phyloP scores from a whole-genome alignment of 345 rosid genomes.

The Xanthoceras sorbifolium region DNA sequence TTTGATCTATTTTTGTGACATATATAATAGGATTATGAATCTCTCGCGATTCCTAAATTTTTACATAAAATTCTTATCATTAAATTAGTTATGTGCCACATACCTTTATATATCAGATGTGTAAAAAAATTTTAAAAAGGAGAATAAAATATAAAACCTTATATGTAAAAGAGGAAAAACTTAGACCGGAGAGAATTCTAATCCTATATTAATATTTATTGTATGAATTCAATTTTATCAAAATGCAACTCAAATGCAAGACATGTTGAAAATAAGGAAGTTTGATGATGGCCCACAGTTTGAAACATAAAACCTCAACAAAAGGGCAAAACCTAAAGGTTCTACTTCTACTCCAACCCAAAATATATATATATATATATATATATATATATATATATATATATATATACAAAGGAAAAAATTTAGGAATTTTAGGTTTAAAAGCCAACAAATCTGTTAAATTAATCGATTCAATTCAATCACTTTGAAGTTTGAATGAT shows the following conservation, averaged over 20 bases:
- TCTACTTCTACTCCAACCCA: not conserved
- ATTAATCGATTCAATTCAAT: not conserved
- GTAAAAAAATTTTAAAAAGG: too few species aligned
- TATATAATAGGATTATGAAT: not conserved
- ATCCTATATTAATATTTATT: too few species aligned
- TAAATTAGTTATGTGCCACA: too few species aligned
- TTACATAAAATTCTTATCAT: too few species aligned
- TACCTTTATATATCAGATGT: too few species aligned
- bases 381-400: too few species aligned
- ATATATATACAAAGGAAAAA: too few species aligned
- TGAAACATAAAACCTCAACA: not conserved
- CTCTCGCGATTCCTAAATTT: too few species aligned
- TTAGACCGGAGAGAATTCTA: too few species aligned
- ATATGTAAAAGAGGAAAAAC: too few species aligned
- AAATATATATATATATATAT: too few species aligned
- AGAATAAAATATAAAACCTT: too few species aligned
- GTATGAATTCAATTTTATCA: not conserved
- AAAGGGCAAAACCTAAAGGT: not conserved
- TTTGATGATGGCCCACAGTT: not conserved
- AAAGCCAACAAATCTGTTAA: not conserved
- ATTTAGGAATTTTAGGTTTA: not conserved
- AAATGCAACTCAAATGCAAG: constrained; percentile 6
- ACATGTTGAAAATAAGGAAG: not conserved
- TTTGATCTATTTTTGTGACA: not conserved
- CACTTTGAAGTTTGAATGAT: not conserved